Base-by-base conservation (phyloP, 2,329 filamentous ascomycete genomes). In the Botrytis fabae region DNA sequence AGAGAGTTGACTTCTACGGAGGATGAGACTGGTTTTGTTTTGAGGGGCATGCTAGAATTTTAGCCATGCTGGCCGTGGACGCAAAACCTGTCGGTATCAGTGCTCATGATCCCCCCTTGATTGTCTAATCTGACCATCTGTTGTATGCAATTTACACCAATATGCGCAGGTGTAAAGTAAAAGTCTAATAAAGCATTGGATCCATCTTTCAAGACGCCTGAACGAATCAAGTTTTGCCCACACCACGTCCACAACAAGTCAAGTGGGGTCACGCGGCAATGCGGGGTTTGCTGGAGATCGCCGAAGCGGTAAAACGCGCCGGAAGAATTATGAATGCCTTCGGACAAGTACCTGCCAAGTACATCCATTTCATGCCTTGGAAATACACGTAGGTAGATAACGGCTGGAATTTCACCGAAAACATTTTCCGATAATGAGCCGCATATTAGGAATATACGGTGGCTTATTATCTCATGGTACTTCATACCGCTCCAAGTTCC, bases 321-420 rank as follows among this genome's bases (percentile, higher is more conserved):
- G 40, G 61, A 64, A 64, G 28, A 64, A 64, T 32, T 64, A 64
- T 44, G 16, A 44, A 42, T 42, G 25, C 38, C n/a, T 63, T 42
- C n/a, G n/a, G 2, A 16, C 8, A 42, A 63, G 61, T 44, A 32
- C n/a, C n/a, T 57, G 51, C n/a, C n/a, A 57, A 57, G 51, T 18
- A 57, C 28, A 57, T 18, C 51, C 14, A 28, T 18, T 4, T 2
- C 51, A 57, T 28, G 51, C 32, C n/a, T 28, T 28, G 51, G n/a
- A 57, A 18, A 57, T n/a, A 18, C 32, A n/a, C 20, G 28, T 22
- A 60, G 32, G 14, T 14, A 14, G 9, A 32, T n/a, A 48, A 42
- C 48, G 65, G 65, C 42, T 12, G 48, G 25, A 22, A 57, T 20
- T 42, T 42, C 48, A 22, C 65, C 65, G 65, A 68, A 25, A 38